Conservation (phyloP, 108 stramenopile genomes). For the Thalassiosira profunda region DNA sequence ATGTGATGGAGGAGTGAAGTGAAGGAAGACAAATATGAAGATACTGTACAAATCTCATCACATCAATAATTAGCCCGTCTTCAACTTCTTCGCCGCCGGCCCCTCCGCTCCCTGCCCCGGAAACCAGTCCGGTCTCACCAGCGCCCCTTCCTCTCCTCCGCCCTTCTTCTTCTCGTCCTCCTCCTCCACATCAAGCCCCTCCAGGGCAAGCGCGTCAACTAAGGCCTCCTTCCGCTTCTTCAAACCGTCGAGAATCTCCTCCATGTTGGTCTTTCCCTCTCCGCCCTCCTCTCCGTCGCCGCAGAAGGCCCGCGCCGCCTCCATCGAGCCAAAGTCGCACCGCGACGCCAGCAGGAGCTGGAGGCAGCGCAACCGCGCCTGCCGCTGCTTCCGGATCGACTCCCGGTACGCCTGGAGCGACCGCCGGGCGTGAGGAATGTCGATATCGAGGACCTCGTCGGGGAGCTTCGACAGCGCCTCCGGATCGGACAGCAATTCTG, state of each 20-base stretch:
- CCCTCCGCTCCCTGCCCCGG: constrained; percentile 5
- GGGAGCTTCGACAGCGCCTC: constrained; percentile 58
- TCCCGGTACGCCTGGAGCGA: constrained; percentile 63
- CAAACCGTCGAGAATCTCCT: constrained; percentile 43
- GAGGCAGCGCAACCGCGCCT: constrained; percentile 63
- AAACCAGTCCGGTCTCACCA: constrained; percentile 56
- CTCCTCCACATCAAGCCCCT: constrained; percentile 71
- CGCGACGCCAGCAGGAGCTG: constrained; percentile 71
- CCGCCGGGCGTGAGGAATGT: constrained; percentile 62
- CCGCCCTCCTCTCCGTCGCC: constrained; percentile 8
- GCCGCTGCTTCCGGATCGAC: constrained; percentile 62
- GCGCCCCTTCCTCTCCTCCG: constrained; percentile 29
- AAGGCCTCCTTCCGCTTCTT: constrained; percentile 66
- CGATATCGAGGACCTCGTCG: constrained; percentile 71
- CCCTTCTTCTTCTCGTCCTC: constrained; percentile 38
- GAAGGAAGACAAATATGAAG: too few species aligned
- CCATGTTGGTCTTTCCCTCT: background rate
- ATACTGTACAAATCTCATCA: too few species aligned
- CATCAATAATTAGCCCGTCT: too few species aligned
- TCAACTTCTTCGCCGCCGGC: constrained; percentile 13
- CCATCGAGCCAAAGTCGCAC: constrained; percentile 77
- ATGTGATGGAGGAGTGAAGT: too few species aligned
- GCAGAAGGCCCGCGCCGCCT: constrained; percentile 69
- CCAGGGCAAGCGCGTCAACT: constrained; percentile 82
- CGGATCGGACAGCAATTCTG: constrained; percentile 28